Base-by-base conservation (phyloP, 129 eudicot genomes). In the Silybum marianum region DNA sequence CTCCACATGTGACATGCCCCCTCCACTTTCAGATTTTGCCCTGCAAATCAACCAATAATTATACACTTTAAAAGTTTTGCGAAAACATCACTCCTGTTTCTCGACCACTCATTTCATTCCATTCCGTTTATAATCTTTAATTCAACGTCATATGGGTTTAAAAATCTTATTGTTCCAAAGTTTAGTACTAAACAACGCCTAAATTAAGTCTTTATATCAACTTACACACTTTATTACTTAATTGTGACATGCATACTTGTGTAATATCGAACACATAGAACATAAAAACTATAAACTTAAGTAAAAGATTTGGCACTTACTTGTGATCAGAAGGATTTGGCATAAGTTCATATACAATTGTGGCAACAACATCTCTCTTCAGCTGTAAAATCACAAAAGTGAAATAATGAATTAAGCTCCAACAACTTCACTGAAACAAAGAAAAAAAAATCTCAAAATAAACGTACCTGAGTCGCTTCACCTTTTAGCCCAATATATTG, bases 261-360 rank as follows among this genome's bases (percentile, higher is more conserved):
- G 23, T 58, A 1, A 58, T n/a, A 58, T n/a, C 7, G 22, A 6
- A 19, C 23, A 58, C 66, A n/a, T 58, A 58, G 3, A 58, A 18
- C 66, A 18, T n/a, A 19, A 0, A 8, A 58, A 18, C 66, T 58
- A 5, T 19, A 58, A 58, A 58, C 23, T 51, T 16, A 16, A 51
- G 22, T 51, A 14, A 51, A 51, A 21, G 70, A 65, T 30, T 70
- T 14, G 75, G 69, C 79, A 87, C 98, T 84, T 86, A 93, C 99
- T 95, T 95, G 97, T 95, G 99, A 85, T 95, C 99, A 51, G 99
- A 93, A 74, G 99, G 99, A 85, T 95, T 95, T 1, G 99, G 99
- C 94, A 86, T 93, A 80, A 95, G 84, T 77, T 95, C 99, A 85
- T 95, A 95, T 66, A 95, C 99, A 62, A 95, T 89, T 9, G 91